phyloP scores from a whole-genome alignment of 2,329 filamentous ascomycete species.

The Paraphaeosphaeria minitans region DNA sequence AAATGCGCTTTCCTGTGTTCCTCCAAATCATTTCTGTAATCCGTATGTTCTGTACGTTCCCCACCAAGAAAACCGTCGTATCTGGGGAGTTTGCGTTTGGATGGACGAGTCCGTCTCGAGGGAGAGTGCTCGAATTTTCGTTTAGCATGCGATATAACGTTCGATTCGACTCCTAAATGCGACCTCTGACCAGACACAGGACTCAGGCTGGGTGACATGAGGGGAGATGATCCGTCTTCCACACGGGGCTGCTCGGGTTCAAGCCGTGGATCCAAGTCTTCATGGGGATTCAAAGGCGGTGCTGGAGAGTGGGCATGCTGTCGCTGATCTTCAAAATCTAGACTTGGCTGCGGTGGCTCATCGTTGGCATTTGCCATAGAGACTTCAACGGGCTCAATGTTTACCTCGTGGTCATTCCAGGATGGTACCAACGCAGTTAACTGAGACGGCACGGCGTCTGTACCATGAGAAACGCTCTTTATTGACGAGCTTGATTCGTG shows the following conservation, averaged over 20 bases:
- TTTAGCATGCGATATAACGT: constrained; percentile 17
- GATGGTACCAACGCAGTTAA: neutral
- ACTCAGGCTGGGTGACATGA: neutral
- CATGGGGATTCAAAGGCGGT: neutral
- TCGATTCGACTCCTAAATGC: neutral
- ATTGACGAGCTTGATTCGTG: constrained; percentile 17
- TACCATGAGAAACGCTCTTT: neutral
- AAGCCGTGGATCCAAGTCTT: neutral
- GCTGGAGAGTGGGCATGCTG: neutral
- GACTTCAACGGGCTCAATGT: constrained; percentile 3
- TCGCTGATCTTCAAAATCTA: neutral
- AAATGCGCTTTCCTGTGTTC: constrained; percentile 21
- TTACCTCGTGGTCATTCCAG: neutral
- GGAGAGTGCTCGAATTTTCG: constrained; percentile 31
- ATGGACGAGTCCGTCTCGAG: constrained; percentile 17
- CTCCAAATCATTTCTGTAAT: constrained; percentile 13
- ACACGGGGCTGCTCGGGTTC: neutral
- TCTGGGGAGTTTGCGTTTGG: constrained; percentile 32
- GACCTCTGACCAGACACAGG: neutral
- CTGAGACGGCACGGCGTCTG: neutral
- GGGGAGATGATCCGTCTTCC: neutral
- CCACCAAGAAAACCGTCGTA: constrained; percentile 21
- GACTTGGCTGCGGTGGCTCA: neutral
- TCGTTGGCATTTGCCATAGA: constrained; percentile 9
- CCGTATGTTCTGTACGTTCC: neutral